These are phyloP conservation scores for Sporothrix dimorphospora DNA, from an alignment of 2,329 filamentous ascomycete genomes.

Conservation along the genomic window DNA sequence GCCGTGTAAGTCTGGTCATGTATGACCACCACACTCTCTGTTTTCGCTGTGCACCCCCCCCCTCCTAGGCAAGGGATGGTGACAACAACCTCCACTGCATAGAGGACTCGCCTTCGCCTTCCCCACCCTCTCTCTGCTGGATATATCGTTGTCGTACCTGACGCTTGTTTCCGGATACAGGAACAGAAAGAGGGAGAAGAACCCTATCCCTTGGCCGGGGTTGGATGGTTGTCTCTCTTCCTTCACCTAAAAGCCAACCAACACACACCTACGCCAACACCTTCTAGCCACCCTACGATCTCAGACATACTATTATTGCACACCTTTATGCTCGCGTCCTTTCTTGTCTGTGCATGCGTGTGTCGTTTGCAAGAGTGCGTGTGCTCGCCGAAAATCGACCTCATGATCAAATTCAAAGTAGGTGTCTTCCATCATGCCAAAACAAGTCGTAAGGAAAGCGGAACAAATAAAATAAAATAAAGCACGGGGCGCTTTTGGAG, in stretches of 20 bases:
- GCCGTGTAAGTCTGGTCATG: neutral
- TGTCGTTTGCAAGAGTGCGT: neutral
- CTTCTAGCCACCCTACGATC: neutral
- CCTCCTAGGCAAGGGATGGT: slow-evolving; percentile 4
- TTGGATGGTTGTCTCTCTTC: neutral
- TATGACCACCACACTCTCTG: neutral
- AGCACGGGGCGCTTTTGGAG: neutral
- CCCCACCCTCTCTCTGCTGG: neutral
- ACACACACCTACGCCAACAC: neutral
- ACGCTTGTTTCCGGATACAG: neutral
- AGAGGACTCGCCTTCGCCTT: neutral
- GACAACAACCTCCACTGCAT: too few relatives aligned
- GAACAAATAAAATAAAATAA: neutral
- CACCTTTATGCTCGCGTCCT: neutral
- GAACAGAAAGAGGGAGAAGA: neutral
- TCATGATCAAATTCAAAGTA: neutral
- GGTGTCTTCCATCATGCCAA: neutral
- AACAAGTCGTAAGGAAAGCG: neutral
- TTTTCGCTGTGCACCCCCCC: neutral
- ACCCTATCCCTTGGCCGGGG: neutral
- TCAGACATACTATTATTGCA: slow-evolving; percentile 9
- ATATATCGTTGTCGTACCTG: slow-evolving; percentile 2
- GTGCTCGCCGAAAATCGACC: neutral
- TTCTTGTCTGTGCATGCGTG: neutral
- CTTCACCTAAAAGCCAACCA: neutral